Evolutionary conservation across 2,329 filamentous ascomycete genomes (phyloP).

Genomic region (Fusarium beomiforme): DNA sequence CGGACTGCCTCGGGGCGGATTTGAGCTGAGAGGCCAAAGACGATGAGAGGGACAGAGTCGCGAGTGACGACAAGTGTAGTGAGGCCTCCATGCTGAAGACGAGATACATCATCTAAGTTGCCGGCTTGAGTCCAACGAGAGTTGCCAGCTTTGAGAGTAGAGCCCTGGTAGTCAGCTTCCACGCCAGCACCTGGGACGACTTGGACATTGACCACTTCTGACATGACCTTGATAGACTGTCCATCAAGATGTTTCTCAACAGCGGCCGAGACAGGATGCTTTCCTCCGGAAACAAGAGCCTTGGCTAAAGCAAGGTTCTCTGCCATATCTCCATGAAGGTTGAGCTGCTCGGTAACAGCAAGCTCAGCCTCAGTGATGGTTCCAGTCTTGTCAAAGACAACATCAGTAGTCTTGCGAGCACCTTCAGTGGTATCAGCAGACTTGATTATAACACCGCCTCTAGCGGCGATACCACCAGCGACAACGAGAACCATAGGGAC

Average conservation of each 20-base stretch:
- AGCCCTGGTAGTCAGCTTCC: background rate
- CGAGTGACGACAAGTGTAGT: conserved; percentile 7
- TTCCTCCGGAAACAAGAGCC: background rate
- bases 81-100: background rate
- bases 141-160: background rate
- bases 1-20: background rate
- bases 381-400: conserved; percentile 75
- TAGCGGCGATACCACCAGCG: conserved; percentile 66
- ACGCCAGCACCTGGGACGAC: background rate
- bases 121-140: background rate
- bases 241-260: background rate
- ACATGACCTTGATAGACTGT: background rate
- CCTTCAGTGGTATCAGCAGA: conserved; percentile 64
- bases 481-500: conserved; percentile 75
- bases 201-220: background rate
- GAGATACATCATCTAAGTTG: background rate
- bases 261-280: conserved; percentile 2
- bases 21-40: conserved; percentile 1
- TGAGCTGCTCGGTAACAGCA: background rate
- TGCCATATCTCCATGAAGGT: background rate
- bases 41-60: background rate
- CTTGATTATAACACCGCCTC: conserved; percentile 69
- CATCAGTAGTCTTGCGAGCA: conserved; percentile 62
- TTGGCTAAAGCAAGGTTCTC: background rate
- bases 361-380: conserved; percentile 65